Conservation (phyloP, 2,329 filamentous ascomycete species). For the Volutella citrinella region DNA sequence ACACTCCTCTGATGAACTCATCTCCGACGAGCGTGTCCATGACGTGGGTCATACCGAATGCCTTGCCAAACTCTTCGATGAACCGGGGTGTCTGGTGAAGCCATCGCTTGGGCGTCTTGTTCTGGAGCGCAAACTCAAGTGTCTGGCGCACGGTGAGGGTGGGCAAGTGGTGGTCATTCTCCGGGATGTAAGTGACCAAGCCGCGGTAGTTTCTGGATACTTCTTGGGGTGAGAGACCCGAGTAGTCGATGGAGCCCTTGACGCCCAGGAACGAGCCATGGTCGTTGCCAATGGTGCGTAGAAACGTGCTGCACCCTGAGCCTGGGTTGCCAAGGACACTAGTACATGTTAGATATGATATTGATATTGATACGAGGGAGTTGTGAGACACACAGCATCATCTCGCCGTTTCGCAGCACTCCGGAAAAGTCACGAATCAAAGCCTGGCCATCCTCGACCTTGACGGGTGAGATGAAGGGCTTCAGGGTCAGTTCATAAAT, state of each 20-base stretch:
- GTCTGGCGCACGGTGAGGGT: slow-evolving; percentile 76
- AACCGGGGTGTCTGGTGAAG: slow-evolving; percentile 64
- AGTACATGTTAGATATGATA: too few relatives aligned
- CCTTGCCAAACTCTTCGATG: slow-evolving; percentile 67
- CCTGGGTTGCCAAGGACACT: slow-evolving; percentile 8
- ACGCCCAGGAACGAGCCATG: slow-evolving; percentile 6
- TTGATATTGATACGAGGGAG: not conserved
- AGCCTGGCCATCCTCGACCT: slow-evolving; percentile 7
- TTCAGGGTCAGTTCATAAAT: slow-evolving; percentile 10
- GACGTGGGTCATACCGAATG: slow-evolving; percentile 77
- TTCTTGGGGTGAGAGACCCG: slow-evolving; percentile 1
- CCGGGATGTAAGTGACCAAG: slow-evolving; percentile 3
- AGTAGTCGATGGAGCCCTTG: slow-evolving; percentile 4
- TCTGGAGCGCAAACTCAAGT: slow-evolving; percentile 69
- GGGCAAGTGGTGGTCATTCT: slow-evolving; percentile 68
- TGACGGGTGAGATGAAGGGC: slow-evolving; percentile 3
- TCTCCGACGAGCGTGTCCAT: slow-evolving; percentile 74
- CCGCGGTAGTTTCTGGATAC: slow-evolving; percentile 3
- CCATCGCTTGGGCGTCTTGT: slow-evolving; percentile 70
- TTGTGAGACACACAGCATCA: slow-evolving; percentile 7
- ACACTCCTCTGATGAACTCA: slow-evolving; percentile 67
- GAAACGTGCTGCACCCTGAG: slow-evolving; percentile 7
- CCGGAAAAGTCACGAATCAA: slow-evolving; percentile 11
- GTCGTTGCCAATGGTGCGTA: slow-evolving; percentile 5
- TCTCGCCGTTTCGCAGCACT: slow-evolving; percentile 7